Conservation (phyloP, 345 rosid species). For the Lumnitzera racemosa region DNA sequence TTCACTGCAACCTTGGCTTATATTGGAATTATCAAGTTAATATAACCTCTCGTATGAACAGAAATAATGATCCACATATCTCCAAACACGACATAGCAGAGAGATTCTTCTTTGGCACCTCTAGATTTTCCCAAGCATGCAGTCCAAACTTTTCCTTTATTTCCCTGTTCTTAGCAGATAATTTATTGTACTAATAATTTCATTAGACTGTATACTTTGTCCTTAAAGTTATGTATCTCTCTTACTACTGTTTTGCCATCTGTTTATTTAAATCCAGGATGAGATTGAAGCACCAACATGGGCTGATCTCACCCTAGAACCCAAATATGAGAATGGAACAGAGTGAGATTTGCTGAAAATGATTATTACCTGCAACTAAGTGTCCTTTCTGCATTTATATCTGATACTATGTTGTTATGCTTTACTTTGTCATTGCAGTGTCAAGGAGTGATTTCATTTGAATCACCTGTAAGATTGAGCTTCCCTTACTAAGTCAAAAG, state of each 20-base stretch:
- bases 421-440: slow-evolving; percentile 24
- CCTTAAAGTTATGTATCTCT: neutral
- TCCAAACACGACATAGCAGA: no score
- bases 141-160: no score
- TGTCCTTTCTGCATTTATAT: neutral
- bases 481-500: neutral
- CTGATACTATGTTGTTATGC: slow-evolving; percentile 1
- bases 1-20: no score
- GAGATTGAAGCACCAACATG: slow-evolving; percentile 44
- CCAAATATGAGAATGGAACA: slow-evolving; percentile 11
- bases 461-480: slow-evolving; percentile 41
- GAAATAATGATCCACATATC: no score
- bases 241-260: neutral
- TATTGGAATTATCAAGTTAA: no score
- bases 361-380: neutral
- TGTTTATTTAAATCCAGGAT: slow-evolving; percentile 17
- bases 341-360: slow-evolving; percentile 20
- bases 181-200: neutral
- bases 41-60: no score
- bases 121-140: no score
- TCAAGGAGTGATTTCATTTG: slow-evolving; percentile 43
- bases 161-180: no score
- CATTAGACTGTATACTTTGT: neutral
- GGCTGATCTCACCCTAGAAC: slow-evolving; percentile 28
- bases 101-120: no score